Percentiles rank a stretch among this genome's conserved stretches.
phyloP scores from a whole-genome alignment of 768 basidiomycete species.

The Lactarius indigo region DNA sequence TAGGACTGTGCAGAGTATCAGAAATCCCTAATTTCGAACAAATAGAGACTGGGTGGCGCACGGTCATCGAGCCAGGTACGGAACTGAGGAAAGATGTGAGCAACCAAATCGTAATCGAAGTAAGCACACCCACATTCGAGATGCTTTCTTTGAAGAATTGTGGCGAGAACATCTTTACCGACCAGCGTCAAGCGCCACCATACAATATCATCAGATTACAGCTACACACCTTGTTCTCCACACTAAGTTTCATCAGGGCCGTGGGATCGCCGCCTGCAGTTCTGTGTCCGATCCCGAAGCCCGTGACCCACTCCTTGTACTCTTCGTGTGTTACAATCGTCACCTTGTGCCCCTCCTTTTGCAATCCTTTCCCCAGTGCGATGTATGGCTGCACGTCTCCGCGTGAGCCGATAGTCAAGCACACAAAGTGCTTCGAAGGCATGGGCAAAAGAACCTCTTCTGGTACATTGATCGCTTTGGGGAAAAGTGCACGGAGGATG shows the following conservation, averaged over 20 bases:
- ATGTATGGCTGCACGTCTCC: constrained; percentile 53
- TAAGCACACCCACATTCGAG: constrained; percentile 39
- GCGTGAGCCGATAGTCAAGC: constrained; percentile 62
- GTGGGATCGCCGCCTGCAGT: constrained; percentile 68
- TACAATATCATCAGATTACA: not conserved
- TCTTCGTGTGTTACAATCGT: constrained; percentile 48
- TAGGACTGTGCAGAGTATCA: constrained; percentile 41
- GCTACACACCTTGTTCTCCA: constrained; percentile 40
- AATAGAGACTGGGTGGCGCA: constrained; percentile 32
- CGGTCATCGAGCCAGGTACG: constrained; percentile 63
- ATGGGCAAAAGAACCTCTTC: constrained; percentile 32
- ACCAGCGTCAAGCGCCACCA: constrained; percentile 26
- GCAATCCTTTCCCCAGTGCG: constrained; percentile 40
- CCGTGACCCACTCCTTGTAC: constrained; percentile 54
- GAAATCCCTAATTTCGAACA: not conserved
- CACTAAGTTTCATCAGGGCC: constrained; percentile 60
- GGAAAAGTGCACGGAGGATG: constrained; percentile 34
- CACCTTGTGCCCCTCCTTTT: constrained; percentile 42
- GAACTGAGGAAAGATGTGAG: constrained; percentile 39
- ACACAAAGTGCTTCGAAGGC: constrained; percentile 51
- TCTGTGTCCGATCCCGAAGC: constrained; percentile 56
- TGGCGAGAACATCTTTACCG: constrained; percentile 62
- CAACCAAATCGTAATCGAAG: not conserved
- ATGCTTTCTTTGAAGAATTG: constrained; percentile 67
- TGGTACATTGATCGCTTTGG: constrained; percentile 50